These are phyloP conservation scores for Lunularia cruciata DNA, from an alignment of 225 moss, liverwort and hornwort species.

Conservation along the genomic window DNA sequence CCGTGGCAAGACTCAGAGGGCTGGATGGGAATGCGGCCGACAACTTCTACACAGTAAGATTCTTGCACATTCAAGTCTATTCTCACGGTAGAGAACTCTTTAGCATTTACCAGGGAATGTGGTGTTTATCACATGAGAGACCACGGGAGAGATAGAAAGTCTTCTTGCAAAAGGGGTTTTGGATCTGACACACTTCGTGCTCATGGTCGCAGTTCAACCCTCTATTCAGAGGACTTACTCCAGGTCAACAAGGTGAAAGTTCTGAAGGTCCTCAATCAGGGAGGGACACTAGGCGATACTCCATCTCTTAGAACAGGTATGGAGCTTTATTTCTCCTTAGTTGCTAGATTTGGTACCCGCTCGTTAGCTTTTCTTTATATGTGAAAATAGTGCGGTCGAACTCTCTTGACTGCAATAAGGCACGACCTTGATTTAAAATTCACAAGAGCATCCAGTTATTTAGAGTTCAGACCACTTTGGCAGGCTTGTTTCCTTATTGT, in stretches of 20 bases:
- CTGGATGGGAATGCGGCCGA: conserved; percentile 24
- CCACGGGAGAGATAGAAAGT: too few species aligned
- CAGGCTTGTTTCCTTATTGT: too few species aligned
- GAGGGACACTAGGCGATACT: conserved; percentile 28
- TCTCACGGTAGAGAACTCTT: neutral
- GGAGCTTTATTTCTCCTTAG: neutral
- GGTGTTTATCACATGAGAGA: neutral
- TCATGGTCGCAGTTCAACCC: conserved; percentile 40
- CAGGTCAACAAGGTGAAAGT: conserved; percentile 20
- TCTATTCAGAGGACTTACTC: conserved; percentile 31
- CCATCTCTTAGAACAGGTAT: conserved; percentile 37
- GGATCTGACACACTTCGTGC: neutral
- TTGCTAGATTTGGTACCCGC: neutral
- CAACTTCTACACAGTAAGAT: conserved; percentile 36
- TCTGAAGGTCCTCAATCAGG: conserved; percentile 13
- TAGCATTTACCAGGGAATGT: neutral
- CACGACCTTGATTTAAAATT: too few species aligned
- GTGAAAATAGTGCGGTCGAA: too few species aligned
- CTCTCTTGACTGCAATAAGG: too few species aligned
- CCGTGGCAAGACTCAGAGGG: conserved; percentile 33
- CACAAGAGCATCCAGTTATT: too few species aligned
- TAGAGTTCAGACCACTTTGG: too few species aligned
- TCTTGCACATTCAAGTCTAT: neutral
- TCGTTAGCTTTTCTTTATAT: too few species aligned
- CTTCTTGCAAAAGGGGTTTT: neutral